phyloP scores from a whole-genome alignment of 768 basidiomycete genomes.

The Termitomyces titanicus region DNA sequence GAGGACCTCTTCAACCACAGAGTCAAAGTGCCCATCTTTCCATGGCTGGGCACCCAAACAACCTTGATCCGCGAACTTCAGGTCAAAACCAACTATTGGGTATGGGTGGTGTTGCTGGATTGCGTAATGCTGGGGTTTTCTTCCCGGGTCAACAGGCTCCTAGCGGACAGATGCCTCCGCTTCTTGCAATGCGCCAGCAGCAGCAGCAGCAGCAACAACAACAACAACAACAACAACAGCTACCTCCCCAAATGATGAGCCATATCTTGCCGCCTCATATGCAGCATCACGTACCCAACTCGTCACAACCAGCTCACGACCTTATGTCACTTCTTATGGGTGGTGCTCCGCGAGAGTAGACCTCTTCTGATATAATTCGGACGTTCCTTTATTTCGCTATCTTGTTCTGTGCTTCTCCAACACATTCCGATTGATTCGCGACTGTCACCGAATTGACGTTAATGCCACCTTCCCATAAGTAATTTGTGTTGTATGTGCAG shows the following conservation, averaged over 20 bases:
- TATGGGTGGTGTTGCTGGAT: conserved; percentile 38
- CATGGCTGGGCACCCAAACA: conserved; percentile 49
- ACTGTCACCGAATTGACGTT: conserved; percentile 4
- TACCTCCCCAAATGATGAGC: conserved; percentile 51
- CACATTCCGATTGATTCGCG: conserved; percentile 2
- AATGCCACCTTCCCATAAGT: conserved; percentile 11
- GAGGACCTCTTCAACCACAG: conserved; percentile 54
- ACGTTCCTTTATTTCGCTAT: conserved; percentile 8
- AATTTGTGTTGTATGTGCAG: conserved; percentile 11
- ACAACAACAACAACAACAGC: conserved; percentile 49
- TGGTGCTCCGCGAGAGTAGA: conserved; percentile 63
- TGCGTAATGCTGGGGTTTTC: conserved; percentile 45
- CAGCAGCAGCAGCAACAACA: conserved; percentile 48
- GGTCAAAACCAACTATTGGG: conserved; percentile 52
- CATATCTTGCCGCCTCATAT: conserved; percentile 54
- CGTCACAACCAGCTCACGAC: conserved; percentile 59
- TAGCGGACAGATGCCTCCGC: conserved; percentile 38
- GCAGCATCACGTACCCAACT: conserved; percentile 48
- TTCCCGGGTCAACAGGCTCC: conserved; percentile 47
- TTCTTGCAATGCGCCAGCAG: conserved; percentile 48
- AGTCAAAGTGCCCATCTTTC: conserved; percentile 42
- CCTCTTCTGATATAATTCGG: conserved; percentile 7
- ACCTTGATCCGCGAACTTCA: conserved; percentile 50
- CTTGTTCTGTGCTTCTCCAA: conserved; percentile 1
- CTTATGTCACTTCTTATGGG: conserved; percentile 85